Evolutionary conservation across 148 eudicot genomes (phyloP).

Genomic region (Chenopodium formosanum): DNA sequence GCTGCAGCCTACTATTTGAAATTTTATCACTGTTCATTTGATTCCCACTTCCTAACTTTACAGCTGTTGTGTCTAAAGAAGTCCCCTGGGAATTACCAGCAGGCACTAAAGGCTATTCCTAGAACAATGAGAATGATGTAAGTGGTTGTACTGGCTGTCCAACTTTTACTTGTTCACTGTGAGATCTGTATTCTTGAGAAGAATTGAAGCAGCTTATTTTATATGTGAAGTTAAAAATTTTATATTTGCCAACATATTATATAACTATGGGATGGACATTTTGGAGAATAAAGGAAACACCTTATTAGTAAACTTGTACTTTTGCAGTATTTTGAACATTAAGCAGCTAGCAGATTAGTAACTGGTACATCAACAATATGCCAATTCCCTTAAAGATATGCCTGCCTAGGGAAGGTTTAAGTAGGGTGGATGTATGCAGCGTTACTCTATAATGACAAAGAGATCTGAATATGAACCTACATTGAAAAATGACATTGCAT

Average conservation of each 20-base stretch:
- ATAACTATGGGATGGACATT: background rate
- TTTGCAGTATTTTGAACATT: background rate
- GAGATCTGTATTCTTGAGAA: background rate
- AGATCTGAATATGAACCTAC: background rate
- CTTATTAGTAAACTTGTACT: background rate
- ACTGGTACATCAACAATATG: background rate
- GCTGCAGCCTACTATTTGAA: background rate
- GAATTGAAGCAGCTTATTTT: background rate
- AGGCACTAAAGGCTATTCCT: constrained; percentile 80
- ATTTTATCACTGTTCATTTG: background rate
- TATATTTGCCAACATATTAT: background rate
- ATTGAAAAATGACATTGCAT: background rate
- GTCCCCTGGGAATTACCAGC: constrained; percentile 75
- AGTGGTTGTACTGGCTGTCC: constrained; percentile 33
- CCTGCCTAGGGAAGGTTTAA: background rate
- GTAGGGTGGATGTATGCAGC: background rate
- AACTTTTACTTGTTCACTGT: background rate
- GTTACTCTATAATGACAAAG: background rate
- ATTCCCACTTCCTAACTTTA: constrained; percentile 13
- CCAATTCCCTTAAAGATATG: background rate
- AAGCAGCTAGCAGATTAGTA: constrained; percentile 1
- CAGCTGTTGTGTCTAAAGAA: constrained; percentile 84
- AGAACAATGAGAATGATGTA: constrained; percentile 98
- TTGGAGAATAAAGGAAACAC: background rate
- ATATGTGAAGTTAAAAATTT: background rate